Base-by-base conservation (phyloP, 805 yeast species). In the Sporopachydermia quercuum region DNA sequence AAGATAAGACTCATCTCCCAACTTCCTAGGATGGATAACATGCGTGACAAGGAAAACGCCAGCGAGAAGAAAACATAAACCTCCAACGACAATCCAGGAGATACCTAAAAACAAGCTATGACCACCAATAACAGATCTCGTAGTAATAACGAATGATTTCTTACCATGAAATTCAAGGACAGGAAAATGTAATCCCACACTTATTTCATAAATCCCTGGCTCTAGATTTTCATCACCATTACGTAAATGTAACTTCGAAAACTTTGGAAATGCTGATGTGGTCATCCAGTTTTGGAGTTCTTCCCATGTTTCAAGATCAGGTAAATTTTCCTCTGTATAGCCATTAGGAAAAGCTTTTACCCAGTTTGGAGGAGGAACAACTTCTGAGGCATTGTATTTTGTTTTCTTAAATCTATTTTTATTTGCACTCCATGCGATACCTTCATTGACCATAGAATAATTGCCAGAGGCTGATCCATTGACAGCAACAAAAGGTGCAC, bases 301-400 rank as follows among this genome's bases (percentile, higher is more conserved):
- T 54, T 84, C 89, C 85, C 91, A 77, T 30, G 61, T 54, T 2
- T 82, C 68, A 37, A 89, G 55, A 53, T 82, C 78, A 2, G 94
- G 94, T 44, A 89, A 49, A 56, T 84, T 85, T 4, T 72, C 73
- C 23, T 71, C 76, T n/a, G 80, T 84, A 61, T 91, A 89, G 0
- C 97, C 97, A 43, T 86, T 61, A 2, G 97, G 97, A 56, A 59
- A 89, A 61, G 53, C 62, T 46, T 71, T 68, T 34, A 61, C 65
- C 98, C 98, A 89, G 61, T 81, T 84, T 39, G 91, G 94, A 4
- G 98, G 98, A 8, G 98, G 98, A 2, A 78, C 91, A 36, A 89
- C 78, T 11, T 85, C 77, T 18, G 65, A 53, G 5, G 77, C 65
- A 35, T 68, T 65, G 55, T 91, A 87, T 40, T 63, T 49, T 1